Evolutionary conservation across 75 land plant species (phyloP), one percentile per base, ranked within the genome.

Genomic region (Pseudotsuga menziesii): DNA sequence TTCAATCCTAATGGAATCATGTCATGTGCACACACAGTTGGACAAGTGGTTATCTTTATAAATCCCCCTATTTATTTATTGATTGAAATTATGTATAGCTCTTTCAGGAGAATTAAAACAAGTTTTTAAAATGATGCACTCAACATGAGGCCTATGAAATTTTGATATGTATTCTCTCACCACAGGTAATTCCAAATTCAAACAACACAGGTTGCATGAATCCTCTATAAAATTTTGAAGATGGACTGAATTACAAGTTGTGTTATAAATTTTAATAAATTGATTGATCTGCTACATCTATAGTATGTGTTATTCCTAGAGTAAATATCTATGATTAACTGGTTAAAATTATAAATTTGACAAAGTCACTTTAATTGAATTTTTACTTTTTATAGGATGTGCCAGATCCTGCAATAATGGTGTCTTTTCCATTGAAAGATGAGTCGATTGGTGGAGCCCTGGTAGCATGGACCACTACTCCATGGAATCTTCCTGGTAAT

Each of bases 401-500:
- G 2, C 77, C 93, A 66, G 99, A 97, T 72, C 98, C 98, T 26
- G 96, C 95, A 81, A 81, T 95, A 39, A 90, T 93, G 91, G 92
- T 97, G 48, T 25, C 96, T 48, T 97, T 97, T 67, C 99, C 96
- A 13, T 57, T 97, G 27, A 76, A 90, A 80, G 96, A 78, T 66
- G 98, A 92, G 82, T 79, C 76, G 16, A 83, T 93, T 59, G 80
- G 82, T 61, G 92, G 93, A 66, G 77, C 92, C 54, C 83, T 97
- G 73, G 92, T 97, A 73, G 99, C 99, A 62, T 97, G 99, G 99
- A 97, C 99, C 16, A 97, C 99, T 4, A 97, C 99, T 41, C 99
- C 99, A 14, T 97, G 99, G 99, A 97, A 98, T 14, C 87, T 97
- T 74, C 99, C 98, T 4, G 93, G 98, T 74, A 97, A 97, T 76